Evolutionary conservation across 148 eudicot genomes (phyloP).

Genomic region (Rheum nobile): DNA sequence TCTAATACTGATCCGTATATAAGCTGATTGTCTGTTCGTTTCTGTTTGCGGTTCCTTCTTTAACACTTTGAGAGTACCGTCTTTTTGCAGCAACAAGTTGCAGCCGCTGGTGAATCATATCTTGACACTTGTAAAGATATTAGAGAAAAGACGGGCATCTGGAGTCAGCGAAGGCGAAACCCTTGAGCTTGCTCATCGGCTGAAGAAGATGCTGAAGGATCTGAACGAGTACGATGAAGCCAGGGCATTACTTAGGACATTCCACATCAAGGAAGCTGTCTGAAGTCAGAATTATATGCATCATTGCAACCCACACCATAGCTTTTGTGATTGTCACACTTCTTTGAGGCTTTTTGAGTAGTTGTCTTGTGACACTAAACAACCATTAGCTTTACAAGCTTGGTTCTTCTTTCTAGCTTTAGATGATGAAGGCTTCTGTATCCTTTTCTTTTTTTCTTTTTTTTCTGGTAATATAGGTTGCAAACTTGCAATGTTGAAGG

Average conservation of each 20-base stretch:
- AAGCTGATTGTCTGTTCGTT: not conserved
- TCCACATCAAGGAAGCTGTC: slow-evolving; percentile 75
- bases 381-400: not conserved
- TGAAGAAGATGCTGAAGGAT: slow-evolving; percentile 89
- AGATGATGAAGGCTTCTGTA: not conserved
- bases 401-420: not conserved
- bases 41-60: not conserved
- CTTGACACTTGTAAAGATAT: slow-evolving; percentile 41
- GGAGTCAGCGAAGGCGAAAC: slow-evolving; percentile 40
- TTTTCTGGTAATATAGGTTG: not conserved
- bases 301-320: not conserved
- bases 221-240: slow-evolving; percentile 87
- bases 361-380: not conserved
- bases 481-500: not conserved
- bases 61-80: not conserved
- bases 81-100: slow-evolving; percentile 57
- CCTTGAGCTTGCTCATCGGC: slow-evolving; percentile 56
- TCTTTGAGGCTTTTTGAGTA: not conserved
- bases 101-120: slow-evolving; percentile 71
- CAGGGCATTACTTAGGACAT: slow-evolving; percentile 54
- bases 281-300: slow-evolving; percentile 8
- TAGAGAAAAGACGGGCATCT: slow-evolving; percentile 53
- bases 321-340: not conserved
- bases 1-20: not conserved
- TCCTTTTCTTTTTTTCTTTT: not conserved